Evolutionary conservation across 1,284 basidiomycete genomes (phyloP), one percentile per base, ranked within the genome.

Genomic region (Moniliophthora roreri): DNA sequence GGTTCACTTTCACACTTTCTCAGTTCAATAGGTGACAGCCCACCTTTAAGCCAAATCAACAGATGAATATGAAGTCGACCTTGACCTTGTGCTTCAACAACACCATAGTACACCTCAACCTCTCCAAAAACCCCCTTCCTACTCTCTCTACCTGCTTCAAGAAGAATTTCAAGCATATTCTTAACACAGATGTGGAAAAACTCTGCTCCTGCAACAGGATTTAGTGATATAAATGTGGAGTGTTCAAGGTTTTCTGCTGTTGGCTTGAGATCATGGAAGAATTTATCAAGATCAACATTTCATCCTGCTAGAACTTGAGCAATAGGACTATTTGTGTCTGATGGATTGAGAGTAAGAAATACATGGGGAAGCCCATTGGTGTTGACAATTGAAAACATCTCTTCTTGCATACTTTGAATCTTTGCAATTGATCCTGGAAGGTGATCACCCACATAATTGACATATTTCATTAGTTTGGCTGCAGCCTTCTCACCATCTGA

Each of bases 291-390:
- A 24, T 58, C 41, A 16, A 60, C 52, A 26, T 58, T 52, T 9
- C 35, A 46, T 11, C 58, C 58, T 1, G 56, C 58, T 4, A 47
- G 47, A 15, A 58, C 57, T 11, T 53, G 35, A 5, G 52, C 47
- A n/a, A 60, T 32, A 3, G 56, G 58, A 39, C 54, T 60, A 23
- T 53, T 49, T 2, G 58, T 56, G 36, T 60, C 58, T 11, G 51
- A 44, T 1, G 54, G 49, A 48, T 56, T 56, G 11, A 56, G 20
- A 3, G 54, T 58, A 23, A 40, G 39, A 34, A 58, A 58, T 1
- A 58, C 4, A 16, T 41, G 48, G 2, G 48, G 11, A 16, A 54
- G 51, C 4, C 57, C 57, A 8, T 26, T 15, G 0, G 23, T 32
- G 4, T 47, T 54, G 11, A 42, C 40, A n/a, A 53, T 54, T 0